Evolutionary conservation across 1,139 yeast species (phyloP).

Genomic region (Debaryomyces subglobosus): DNA sequence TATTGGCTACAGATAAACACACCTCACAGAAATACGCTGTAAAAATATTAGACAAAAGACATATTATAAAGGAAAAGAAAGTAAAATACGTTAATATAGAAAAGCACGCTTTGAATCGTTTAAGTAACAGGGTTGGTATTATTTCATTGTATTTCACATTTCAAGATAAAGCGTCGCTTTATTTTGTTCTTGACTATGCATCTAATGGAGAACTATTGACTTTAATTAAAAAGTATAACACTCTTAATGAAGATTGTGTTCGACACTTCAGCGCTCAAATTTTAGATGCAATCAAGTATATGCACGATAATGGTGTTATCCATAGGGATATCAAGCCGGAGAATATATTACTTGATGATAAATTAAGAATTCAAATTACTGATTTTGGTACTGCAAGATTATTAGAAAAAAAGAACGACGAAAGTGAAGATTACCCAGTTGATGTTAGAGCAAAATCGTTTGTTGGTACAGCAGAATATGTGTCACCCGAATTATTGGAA

Average conservation of each 20-base stretch:
- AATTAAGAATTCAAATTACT: conserved; percentile 70
- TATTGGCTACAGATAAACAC: conserved; percentile 78
- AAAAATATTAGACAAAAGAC: conserved; percentile 88
- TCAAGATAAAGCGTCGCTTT: conserved; percentile 85
- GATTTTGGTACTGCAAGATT: conserved; percentile 83
- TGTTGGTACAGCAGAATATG: conserved; percentile 86
- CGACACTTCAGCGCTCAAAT: conserved; percentile 70
- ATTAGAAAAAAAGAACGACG: conserved; percentile 47
- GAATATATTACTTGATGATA: conserved; percentile 66
- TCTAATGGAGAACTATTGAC: conserved; percentile 88
- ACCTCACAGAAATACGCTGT: conserved; percentile 82
- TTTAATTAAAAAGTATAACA: conserved; percentile 74
- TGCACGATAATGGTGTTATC: conserved; percentile 77
- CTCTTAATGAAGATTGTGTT: conserved; percentile 77
- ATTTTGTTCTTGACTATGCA: conserved; percentile 92
- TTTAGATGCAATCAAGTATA: conserved; percentile 64
- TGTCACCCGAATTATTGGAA: conserved; percentile 73
- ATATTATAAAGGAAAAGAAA: conserved; percentile 91
- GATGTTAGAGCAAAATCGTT: conserved; percentile 66
- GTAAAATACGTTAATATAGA: conserved; percentile 96
- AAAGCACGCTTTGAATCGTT: conserved; percentile 83
- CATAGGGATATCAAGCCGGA: conserved; percentile 83
- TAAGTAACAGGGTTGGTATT: conserved; percentile 74
- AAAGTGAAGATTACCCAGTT: conserved; percentile 44
- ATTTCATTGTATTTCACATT: conserved; percentile 89